Base-by-base conservation (phyloP, 352 stramenopile genomes). In the Phytophthora palmivora region DNA sequence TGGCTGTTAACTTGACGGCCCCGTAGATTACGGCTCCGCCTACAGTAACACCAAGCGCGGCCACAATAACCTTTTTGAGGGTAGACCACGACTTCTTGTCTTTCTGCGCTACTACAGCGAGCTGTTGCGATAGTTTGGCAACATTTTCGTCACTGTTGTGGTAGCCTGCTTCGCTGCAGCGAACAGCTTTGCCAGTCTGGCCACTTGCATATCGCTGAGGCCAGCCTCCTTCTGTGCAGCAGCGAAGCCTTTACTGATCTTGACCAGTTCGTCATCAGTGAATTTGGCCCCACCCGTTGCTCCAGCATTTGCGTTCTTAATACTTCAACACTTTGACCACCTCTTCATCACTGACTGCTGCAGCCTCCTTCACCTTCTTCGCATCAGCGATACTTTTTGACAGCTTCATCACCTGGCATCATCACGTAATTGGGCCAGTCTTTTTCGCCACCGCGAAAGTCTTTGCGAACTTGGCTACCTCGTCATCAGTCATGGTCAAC, bases 251-350 rank as follows among this genome's bases (percentile, higher is more conserved):
- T 32, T 47, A 10, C 19, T 18, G 11, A 28, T 28, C 19, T 33
- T 47, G 0, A 21, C 41, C 21, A 47, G 19, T 21, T 47, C 41
- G 18, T 47, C 21, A 30, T 47, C 41, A 2, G 41, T 19, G 21
- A 14, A 33, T 21, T 47, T 47, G 4, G 21, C 41, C 1, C 5
- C 19, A 47, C 21, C 41, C 41, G 11, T 21, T 12, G 19, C 19
- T 6, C 21, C 19, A 30, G 19, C 21, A 34, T 28, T 47, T 47
- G 41, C 41, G 5, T 21, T 47, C 21, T 33, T 47, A 47, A 47
- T 10, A 47, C 33, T 4, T 32, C 41, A 21, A 18, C 41, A 47
- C 41, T 21, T 47, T 47, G 21, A 11, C 12, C 12, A 47, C 19
- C 41, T 47, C 41, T 8, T 47, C 41, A 33, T 47, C 41, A 2